These are phyloP conservation scores for Colletotrichum somersetense DNA, from an alignment of 2,329 filamentous ascomycete genomes.

Conservation along the genomic window DNA sequence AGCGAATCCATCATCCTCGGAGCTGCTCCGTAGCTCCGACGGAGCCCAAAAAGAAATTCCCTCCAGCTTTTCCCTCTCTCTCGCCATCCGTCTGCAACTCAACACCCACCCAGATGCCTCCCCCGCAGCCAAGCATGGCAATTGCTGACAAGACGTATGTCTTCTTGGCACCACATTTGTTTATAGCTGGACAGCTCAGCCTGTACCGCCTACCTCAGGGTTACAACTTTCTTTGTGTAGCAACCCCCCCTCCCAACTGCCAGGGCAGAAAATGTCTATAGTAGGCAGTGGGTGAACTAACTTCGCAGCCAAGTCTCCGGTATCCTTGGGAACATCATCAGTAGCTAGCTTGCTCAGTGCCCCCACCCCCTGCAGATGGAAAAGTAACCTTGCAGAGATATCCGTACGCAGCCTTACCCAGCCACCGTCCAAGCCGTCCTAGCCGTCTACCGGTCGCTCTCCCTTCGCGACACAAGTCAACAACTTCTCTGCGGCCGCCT, in stretches of 20 bases:
- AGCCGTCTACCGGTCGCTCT: constrained; percentile 14
- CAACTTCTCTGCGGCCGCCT: not conserved
- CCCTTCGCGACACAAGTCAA: constrained; percentile 2
- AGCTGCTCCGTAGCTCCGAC: not conserved
- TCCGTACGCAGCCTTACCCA: constrained; percentile 25
- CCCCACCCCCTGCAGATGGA: not conserved
- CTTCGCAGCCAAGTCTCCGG: not conserved
- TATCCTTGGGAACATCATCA: constrained; percentile 8
- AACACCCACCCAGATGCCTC: not conserved
- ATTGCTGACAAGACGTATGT: not conserved
- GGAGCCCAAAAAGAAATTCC: too few species aligned
- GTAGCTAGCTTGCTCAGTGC: not conserved
- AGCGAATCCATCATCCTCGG: not conserved
- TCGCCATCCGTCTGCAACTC: not conserved
- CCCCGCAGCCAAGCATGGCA: not conserved
- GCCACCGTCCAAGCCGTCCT: constrained; percentile 6
- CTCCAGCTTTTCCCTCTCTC: not conserved
- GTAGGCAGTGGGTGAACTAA: not conserved
- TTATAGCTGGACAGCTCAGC: not conserved
- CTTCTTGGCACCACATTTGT: not conserved
- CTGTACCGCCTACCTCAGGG: not conserved
- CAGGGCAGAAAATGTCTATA: too few species aligned
- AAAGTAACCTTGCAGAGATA: constrained; percentile 11
- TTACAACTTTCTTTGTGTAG: not conserved
- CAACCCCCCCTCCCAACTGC: not conserved